Conservation (phyloP, 192 early-diverging fungal genomes). For the Podila horticola region DNA sequence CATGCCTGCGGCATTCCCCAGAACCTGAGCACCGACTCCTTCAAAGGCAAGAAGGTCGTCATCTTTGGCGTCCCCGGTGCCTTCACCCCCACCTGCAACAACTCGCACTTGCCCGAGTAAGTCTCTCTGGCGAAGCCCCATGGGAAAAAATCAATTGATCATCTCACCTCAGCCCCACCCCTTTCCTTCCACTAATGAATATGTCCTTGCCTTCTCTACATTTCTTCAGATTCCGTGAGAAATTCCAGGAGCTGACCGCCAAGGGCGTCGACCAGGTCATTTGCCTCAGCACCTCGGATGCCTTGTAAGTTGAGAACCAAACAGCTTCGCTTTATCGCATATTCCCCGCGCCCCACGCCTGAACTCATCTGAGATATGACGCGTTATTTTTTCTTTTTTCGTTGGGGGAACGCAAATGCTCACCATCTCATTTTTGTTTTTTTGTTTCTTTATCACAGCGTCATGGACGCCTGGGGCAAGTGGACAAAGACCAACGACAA, state of each 20-base stretch:
- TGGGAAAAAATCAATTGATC: neutral
- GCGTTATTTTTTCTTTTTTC: constrained; percentile 42
- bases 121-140: neutral
- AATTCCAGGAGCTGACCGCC: constrained; percentile 62
- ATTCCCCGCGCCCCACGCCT: no score
- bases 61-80: constrained; percentile 75
- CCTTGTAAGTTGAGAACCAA: constrained; percentile 36
- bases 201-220: neutral
- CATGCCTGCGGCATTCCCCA: constrained; percentile 50
- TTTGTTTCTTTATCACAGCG: constrained; percentile 14
- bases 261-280: constrained; percentile 79
- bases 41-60: constrained; percentile 72
- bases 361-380: no score
- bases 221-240: constrained; percentile 60
- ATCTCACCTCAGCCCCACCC: neutral
- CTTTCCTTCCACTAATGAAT: neutral
- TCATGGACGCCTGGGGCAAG: constrained; percentile 68
- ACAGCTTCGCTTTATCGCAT: no score
- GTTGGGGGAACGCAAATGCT: constrained; percentile 50
- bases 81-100: constrained; percentile 70
- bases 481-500: constrained; percentile 57
- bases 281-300: constrained; percentile 70
- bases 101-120: constrained; percentile 66
- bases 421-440: constrained; percentile 16
- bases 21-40: constrained; percentile 52